Percentiles rank a stretch among this genome's conserved stretches.
phyloP scores from a whole-genome alignment of 768 basidiomycete species.

The Tricholoma furcatifolium region DNA sequence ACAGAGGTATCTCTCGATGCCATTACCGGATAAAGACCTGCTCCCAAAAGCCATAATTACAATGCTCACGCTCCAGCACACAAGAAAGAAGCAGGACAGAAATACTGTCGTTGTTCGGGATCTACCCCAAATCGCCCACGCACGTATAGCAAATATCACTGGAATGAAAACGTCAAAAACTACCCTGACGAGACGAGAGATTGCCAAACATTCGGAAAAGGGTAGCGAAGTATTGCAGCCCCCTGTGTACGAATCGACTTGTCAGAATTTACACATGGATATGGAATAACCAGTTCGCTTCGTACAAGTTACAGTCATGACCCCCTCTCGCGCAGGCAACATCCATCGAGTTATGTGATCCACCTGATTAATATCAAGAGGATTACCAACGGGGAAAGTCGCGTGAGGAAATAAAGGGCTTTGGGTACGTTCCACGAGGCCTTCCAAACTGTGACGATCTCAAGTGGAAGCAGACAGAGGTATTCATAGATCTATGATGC shows the following conservation, averaged over 20 bases:
- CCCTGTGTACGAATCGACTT: background rate
- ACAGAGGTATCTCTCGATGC: background rate
- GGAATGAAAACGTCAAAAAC: background rate
- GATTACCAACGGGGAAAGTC: background rate
- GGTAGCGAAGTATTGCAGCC: background rate
- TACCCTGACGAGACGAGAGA: no score
- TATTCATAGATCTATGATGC: slow-evolving; percentile 3
- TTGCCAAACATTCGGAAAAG: slow-evolving; percentile 2
- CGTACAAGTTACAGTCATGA: background rate
- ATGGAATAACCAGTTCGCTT: background rate
- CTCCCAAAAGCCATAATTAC: background rate
- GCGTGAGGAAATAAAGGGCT: background rate
- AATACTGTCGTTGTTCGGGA: background rate
- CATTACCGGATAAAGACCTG: background rate
- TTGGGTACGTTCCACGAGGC: slow-evolving; percentile 3
- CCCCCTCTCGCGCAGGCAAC: no score
- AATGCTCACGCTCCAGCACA: background rate
- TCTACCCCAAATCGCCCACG: slow-evolving; percentile 6
- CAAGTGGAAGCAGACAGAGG: background rate
- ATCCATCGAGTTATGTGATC: background rate
- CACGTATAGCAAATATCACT: slow-evolving; percentile 7
- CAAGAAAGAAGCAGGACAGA: background rate
- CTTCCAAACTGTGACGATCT: slow-evolving; percentile 1
- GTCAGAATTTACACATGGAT: background rate
- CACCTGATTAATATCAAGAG: background rate